Conservation (phyloP, 495 filamentous ascomycete species). For the Friedmanniomyces simplex region DNA sequence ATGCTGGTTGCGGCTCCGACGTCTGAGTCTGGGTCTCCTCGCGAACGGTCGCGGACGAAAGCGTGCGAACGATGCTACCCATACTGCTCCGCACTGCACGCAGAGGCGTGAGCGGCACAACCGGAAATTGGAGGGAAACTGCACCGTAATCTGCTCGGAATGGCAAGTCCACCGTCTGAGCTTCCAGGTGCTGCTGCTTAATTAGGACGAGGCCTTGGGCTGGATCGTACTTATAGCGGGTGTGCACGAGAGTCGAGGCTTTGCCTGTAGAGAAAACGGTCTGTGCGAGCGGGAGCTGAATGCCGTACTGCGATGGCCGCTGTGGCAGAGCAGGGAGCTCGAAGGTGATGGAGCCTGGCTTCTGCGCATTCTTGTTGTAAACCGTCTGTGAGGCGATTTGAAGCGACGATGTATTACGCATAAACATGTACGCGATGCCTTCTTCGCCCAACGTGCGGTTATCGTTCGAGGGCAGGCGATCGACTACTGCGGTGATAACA, state of each 20-base stretch:
- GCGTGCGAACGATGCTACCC: conserved; percentile 70
- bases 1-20: conserved; percentile 52
- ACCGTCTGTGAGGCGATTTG: not conserved
- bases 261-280: conserved; percentile 22
- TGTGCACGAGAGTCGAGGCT: conserved; percentile 11
- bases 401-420: not conserved
- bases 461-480: conserved; percentile 21
- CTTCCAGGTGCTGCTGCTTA: conserved; percentile 3
- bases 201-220: not conserved
- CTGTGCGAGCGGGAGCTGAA: conserved; percentile 21
- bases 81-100: conserved; percentile 55
- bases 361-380: not conserved
- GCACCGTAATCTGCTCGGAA: not conserved
- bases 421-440: conserved; percentile 16
- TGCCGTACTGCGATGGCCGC: not conserved
- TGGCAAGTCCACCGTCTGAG: not conserved
- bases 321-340: not conserved
- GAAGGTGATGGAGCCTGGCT: conserved; percentile 8
- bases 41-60: conserved; percentile 35
- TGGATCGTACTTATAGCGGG: not conserved
- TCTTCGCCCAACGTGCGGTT: conserved; percentile 5
- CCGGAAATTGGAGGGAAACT: conserved; percentile 29
- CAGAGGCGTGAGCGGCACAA: conserved; percentile 54
- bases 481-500: conserved; percentile 15
- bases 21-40: conserved; percentile 13